Conservation (phyloP, 2,329 filamentous ascomycete genomes). For the Penicillium sp. region DNA sequence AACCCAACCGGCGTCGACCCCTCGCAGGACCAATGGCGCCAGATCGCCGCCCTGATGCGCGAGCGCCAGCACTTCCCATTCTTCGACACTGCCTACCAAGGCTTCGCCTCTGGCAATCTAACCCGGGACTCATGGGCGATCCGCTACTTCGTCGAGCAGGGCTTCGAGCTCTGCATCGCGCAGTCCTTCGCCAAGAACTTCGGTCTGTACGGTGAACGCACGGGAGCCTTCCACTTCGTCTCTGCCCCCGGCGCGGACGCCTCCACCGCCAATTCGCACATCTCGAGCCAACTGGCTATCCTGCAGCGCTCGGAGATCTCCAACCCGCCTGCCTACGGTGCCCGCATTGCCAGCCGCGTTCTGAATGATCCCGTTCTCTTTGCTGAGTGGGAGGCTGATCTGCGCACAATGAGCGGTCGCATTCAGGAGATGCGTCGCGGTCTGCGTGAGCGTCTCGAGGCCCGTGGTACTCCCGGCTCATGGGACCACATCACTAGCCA, state of each 20-base stretch:
- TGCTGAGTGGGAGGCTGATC: slow-evolving; percentile 87
- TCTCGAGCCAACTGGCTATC: slow-evolving; percentile 87
- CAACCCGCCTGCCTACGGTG: slow-evolving; percentile 93
- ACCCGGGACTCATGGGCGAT: slow-evolving; percentile 87
- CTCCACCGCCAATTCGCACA: slow-evolving; percentile 61
- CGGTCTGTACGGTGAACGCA: slow-evolving; percentile 93
- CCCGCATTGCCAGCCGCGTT: slow-evolving; percentile 80
- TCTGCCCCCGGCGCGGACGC: slow-evolving; percentile 73
- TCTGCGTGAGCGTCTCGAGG: slow-evolving; percentile 79
- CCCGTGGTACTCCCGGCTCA: slow-evolving; percentile 79
- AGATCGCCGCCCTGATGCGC: slow-evolving; percentile 78
- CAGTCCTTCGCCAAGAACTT: slow-evolving; percentile 68
- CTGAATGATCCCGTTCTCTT: slow-evolving; percentile 84
- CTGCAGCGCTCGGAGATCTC: slow-evolving; percentile 97
- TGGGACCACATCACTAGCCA: slow-evolving; percentile 99
- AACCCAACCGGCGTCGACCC: slow-evolving; percentile 98
- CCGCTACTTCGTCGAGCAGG: slow-evolving; percentile 89
- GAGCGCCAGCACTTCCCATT: slow-evolving; percentile 90
- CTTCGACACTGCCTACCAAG: slow-evolving; percentile 98
- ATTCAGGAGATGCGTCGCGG: slow-evolving; percentile 89
- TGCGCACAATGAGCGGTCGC: slow-evolving; percentile 90
- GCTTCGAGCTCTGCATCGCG: slow-evolving; percentile 70
- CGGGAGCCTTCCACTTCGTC: slow-evolving; percentile 94
- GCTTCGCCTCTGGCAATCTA: slow-evolving; percentile 91
- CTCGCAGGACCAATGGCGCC: slow-evolving; percentile 90